Evolutionary conservation across 2,329 filamentous ascomycete species (phyloP), one percentile per base, ranked within the genome.

Genomic region (Emydomyces testavorans): DNA sequence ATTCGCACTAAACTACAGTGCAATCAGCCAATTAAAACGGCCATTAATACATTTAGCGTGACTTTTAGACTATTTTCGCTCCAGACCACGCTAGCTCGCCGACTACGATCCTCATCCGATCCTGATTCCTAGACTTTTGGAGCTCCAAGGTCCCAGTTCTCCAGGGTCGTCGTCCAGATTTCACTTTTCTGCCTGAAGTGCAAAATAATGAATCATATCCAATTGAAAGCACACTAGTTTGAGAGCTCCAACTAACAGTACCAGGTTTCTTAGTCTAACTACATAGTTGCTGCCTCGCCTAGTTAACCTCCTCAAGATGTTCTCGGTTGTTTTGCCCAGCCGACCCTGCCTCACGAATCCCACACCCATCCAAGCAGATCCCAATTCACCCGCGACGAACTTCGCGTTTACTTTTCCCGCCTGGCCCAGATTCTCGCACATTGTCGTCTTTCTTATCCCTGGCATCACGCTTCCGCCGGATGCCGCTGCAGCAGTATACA

Each of bases 371-470:
- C 71, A 71, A 23, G 62, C 74, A 45, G 74, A 77, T 48, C 71
- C 73, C 35, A 72, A 70, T 24, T 67, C 76, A 47, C 75, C 76
- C 51, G 67, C 74, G 36, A 78, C 77, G 2, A 79, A 82, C 63
- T 80, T 79, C 63, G 75, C 77, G 44, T 80, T 82, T 65, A 69
- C 78, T 44, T 87, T 92, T 64, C 80, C 83, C 13, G 64, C 76
- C 5, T 59, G 63, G 21, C 75, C 78, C 1, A 58, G 71, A 4
- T 80, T 83, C 64, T 73, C 70, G 47, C 88, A 96, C 63, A 77
- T 96, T 48, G 83, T 88, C 58, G 80, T 96, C 49, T 94, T 96
- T 69, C 74, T 95, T 29, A 77, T 95, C 0, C 93, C 92, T 0
- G 83, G 82, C 36, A 73, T 83, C 7, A 65, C 75, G 7, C 74